Base-by-base conservation (phyloP, 768 basidiomycete genomes). In the Mycena galopus region DNA sequence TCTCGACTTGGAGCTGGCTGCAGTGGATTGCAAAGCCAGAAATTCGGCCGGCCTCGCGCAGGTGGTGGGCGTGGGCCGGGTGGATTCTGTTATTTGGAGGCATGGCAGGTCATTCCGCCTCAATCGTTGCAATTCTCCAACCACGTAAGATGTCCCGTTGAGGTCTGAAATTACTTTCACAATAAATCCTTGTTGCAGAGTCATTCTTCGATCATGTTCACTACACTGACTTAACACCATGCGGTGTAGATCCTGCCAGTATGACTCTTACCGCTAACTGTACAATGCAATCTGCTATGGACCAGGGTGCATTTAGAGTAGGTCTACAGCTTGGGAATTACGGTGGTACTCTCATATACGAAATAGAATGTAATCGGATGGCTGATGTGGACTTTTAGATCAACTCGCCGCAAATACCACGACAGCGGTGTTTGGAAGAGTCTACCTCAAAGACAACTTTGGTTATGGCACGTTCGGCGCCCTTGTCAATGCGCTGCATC, bases 51-150 rank as follows among this genome's bases (percentile, higher is more conserved):
- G 50, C 69, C 17, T 56, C 55, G 27, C 25, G 14, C 23, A 21
- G 32, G 21, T 2, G n/a, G 60, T 35, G 30, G 47, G 4, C 17
- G 53, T 70, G 62, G 61, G 25, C n/a, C 30, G 55, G 29, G 21
- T 70, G 69, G 69, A 6, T 63, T 4, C 16, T 64, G n/a, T 4
- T 65, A 27, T 57, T 47, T 32, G 53, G 29, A 27, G 23, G 69
- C 51, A 64, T 70, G 53, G 68, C 39, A 27, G 68, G 53, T 10
- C 68, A 70, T 70, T 56, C 68, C 32, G 60, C 68, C 39, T 70
- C 61, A 10, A 19, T 70, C 14, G 53, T 57, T 32, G 68, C 68
- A 44, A 58, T 70, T 21, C 32, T 70, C 14, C 68, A 70, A 35
- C 61, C 60, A 8, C 37, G 68, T 70, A 57, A 4, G 68, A 19